A percentile compares a stretch with the other conserved stretches of the same genome.
Conservation (phyloP, 106 monocot genomes). For the Dioscorea alata region DNA sequence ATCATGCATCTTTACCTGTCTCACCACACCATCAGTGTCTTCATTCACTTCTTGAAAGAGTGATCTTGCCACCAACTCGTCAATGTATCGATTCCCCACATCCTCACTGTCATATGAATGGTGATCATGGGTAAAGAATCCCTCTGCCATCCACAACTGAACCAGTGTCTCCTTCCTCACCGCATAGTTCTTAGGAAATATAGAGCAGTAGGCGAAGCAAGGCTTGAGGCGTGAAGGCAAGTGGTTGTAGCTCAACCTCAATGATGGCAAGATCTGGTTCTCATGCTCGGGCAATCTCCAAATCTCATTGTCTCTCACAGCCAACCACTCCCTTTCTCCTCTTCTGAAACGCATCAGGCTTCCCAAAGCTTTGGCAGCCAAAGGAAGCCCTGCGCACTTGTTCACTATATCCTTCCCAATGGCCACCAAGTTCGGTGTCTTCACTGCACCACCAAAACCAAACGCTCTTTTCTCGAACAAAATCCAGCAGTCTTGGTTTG, state of each 20-base stretch:
- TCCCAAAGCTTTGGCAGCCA: constrained; percentile 31
- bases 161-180: constrained; percentile 18
- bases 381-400: constrained; percentile 31
- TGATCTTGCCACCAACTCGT: not conserved
- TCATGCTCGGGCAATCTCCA: constrained; percentile 1
- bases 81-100: not conserved
- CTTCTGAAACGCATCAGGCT: constrained; percentile 8
- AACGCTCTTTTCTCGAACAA: constrained; percentile 32
- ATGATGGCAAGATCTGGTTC: not conserved
- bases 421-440: not conserved
- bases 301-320: constrained; percentile 15
- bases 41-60: not conserved
- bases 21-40: not conserved
- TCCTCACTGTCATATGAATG: not conserved
- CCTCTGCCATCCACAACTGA: constrained; percentile 24
- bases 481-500: constrained; percentile 21
- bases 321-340: constrained; percentile 7
- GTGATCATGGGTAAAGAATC: not conserved
- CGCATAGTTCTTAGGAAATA: constrained; percentile 18
- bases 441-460: not conserved
- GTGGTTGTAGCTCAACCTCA: constrained; percentile 12
- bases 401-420: constrained; percentile 35
- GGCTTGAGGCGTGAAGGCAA: constrained; percentile 18
- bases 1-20: constrained; percentile 19
- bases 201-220: constrained; percentile 23